Conservation (phyloP, 768 basidiomycete genomes). For the Suillus subaureus region DNA sequence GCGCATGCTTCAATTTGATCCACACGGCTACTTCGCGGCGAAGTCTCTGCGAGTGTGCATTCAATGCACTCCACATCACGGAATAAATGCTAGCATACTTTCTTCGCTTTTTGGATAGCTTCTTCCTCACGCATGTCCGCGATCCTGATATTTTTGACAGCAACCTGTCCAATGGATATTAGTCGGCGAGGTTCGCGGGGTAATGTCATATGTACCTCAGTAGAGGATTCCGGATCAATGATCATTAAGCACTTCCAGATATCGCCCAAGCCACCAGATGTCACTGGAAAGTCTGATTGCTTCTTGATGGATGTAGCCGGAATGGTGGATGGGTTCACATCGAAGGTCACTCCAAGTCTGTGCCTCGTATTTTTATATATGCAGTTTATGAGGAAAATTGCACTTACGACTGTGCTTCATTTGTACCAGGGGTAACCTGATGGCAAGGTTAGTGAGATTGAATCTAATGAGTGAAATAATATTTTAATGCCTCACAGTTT, state of each 20-base stretch:
- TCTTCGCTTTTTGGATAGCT: not conserved
- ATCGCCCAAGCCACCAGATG: slow-evolving; percentile 2
- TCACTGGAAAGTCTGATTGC: not conserved
- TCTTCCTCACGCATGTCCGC: not conserved
- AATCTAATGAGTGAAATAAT: not conserved
- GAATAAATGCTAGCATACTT: not conserved
- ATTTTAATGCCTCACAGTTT: not conserved
- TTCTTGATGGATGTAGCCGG: not conserved
- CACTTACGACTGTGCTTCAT: not conserved
- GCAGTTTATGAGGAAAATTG: not conserved
- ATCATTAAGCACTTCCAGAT: not conserved
- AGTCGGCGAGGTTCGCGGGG: too few relatives aligned
- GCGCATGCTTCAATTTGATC: not conserved
- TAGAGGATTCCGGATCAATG: too few relatives aligned
- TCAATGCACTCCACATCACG: not conserved
- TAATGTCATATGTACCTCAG: too few relatives aligned
- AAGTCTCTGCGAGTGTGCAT: not conserved
- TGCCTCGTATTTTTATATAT: not conserved
- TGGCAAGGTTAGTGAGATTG: not conserved
- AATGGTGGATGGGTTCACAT: not conserved
- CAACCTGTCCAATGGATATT: too few relatives aligned
- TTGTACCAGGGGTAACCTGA: not conserved
- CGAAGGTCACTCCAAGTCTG: not conserved
- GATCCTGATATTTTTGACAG: too few relatives aligned
- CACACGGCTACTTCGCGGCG: slow-evolving; percentile 2